Evolutionary conservation across 352 stramenopile genomes (phyloP).

Genomic region (Phytophthora hibernalis): DNA sequence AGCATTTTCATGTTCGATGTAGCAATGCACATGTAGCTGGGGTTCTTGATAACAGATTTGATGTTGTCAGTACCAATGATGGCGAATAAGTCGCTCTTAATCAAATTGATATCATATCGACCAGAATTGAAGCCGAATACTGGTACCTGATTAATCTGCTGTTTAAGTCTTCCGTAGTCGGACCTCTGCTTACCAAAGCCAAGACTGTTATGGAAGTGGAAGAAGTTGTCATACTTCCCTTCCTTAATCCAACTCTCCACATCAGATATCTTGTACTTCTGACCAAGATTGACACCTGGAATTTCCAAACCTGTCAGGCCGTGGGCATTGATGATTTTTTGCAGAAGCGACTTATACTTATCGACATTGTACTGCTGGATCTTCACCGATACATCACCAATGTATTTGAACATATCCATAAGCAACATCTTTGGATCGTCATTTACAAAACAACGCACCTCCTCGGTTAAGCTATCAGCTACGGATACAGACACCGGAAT

Average conservation of each 20-base stretch:
- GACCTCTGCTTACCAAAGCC: neutral
- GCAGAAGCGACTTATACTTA: neutral
- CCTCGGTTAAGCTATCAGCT: constrained; percentile 21
- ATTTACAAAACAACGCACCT: constrained; percentile 1
- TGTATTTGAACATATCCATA: constrained; percentile 27
- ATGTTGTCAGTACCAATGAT: constrained; percentile 15
- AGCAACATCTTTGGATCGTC: constrained; percentile 16
- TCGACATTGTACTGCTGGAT: constrained; percentile 5
- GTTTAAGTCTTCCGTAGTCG: constrained; percentile 14
- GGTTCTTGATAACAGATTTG: too few relatives aligned
- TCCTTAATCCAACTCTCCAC: neutral
- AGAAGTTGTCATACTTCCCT: too few relatives aligned
- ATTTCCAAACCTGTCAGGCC: constrained; percentile 8
- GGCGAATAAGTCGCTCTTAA: constrained; percentile 7
- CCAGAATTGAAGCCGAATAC: too few relatives aligned
- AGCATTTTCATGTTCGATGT: constrained; percentile 40
- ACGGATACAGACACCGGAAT: constrained; percentile 19
- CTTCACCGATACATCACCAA: constrained; percentile 9
- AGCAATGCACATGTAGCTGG: constrained; percentile 18
- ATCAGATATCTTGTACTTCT: constrained; percentile 6
- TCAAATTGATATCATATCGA: neutral
- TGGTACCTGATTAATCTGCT: neutral
- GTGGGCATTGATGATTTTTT: constrained; percentile 1
- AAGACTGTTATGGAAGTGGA: too few relatives aligned
- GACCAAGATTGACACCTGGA: constrained; percentile 1